Conservation (phyloP, 495 filamentous ascomycete species). For the Cercophora samala region DNA sequence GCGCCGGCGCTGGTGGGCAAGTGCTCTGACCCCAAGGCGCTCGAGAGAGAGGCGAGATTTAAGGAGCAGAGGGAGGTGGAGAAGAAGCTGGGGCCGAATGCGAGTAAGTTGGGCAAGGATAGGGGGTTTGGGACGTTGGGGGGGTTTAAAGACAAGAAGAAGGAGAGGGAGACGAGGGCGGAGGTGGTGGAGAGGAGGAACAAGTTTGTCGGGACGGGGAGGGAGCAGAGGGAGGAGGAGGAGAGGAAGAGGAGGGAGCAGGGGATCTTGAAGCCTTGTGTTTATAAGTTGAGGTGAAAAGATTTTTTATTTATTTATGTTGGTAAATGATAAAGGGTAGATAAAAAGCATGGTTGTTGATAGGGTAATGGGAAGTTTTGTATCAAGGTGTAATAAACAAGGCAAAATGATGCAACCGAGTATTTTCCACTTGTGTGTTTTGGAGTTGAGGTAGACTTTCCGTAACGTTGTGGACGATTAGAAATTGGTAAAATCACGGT, state of each 20-base stretch:
- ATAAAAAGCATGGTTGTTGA: no score
- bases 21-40: slow-evolving; percentile 40
- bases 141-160: not conserved
- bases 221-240: slow-evolving; percentile 40
- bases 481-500: no score
- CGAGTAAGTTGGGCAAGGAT: slow-evolving; percentile 34
- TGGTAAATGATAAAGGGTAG: no score
- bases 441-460: no score
- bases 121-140: slow-evolving; percentile 16
- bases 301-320: not conserved
- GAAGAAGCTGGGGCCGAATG: slow-evolving; percentile 2
- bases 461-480: no score
- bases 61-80: not conserved
- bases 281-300: slow-evolving; percentile 92
- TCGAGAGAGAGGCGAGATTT: not conserved
- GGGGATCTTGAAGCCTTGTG: slow-evolving; percentile 86
- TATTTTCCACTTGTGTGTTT: no score
- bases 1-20: slow-evolving; percentile 67
- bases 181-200: slow-evolving; percentile 41
- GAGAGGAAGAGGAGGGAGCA: slow-evolving; percentile 56
- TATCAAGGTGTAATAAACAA: no score
- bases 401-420: no score
- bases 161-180: slow-evolving; percentile 13
- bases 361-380: no score
- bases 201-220: slow-evolving; percentile 49